Conservation (phyloP, 169 alveolate species). For the Cryptosporidium meleagridis region DNA sequence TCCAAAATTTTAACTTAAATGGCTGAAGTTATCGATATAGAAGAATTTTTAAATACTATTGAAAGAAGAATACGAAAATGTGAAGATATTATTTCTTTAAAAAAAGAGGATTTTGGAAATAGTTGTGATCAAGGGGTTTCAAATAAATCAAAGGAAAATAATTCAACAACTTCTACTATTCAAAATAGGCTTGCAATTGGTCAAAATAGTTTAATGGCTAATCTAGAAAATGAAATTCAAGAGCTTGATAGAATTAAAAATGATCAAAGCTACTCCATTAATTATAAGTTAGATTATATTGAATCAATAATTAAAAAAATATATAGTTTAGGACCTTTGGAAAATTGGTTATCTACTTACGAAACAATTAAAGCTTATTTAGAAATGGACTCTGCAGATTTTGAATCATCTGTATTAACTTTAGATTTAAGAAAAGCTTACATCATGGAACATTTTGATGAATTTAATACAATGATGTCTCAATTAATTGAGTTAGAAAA, state of each 20-base stretch:
- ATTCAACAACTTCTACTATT: neutral
- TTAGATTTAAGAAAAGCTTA: slow-evolving; percentile 67
- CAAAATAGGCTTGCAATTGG: slow-evolving; percentile 53
- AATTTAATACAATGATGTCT: slow-evolving; percentile 10
- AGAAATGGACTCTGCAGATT: slow-evolving; percentile 72
- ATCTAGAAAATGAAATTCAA: slow-evolving; percentile 51
- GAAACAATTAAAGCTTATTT: slow-evolving; percentile 63
- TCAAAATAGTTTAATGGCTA: slow-evolving; percentile 47
- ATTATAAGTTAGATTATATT: slow-evolving; percentile 57
- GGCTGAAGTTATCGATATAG: slow-evolving; percentile 2
- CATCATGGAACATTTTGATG: slow-evolving; percentile 57
- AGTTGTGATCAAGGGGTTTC: neutral
- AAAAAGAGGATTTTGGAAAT: neutral
- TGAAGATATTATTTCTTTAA: slow-evolving; percentile 7
- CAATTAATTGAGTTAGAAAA: slow-evolving; percentile 34
- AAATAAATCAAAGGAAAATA: neutral
- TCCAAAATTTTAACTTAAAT: neutral
- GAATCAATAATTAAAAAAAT: slow-evolving; percentile 42
- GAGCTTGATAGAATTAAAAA: slow-evolving; percentile 1
- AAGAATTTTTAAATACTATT: slow-evolving; percentile 20
- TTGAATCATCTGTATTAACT: slow-evolving; percentile 58
- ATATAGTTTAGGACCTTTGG: slow-evolving; percentile 68
- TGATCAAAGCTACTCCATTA: slow-evolving; percentile 12
- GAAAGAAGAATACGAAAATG: slow-evolving; percentile 47
- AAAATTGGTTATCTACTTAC: slow-evolving; percentile 43